phyloP scores from a whole-genome alignment of 176 grass and related monocot species.

The Alopecurus myosuroides region DNA sequence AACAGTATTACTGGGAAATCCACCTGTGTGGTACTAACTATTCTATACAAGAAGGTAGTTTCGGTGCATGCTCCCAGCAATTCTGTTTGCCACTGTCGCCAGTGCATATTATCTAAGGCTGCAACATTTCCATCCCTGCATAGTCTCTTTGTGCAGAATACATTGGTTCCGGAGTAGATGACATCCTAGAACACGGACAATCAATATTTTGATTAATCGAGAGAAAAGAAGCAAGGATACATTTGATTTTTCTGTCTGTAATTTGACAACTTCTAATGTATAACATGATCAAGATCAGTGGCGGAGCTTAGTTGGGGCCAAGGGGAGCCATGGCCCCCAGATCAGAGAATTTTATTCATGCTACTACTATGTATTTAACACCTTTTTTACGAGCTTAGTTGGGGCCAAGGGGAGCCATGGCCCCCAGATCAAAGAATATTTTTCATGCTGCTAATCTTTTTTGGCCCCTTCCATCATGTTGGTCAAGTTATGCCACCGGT shows the following conservation, averaged over 20 bases:
- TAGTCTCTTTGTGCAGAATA: background rate
- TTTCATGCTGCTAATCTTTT: too few species aligned
- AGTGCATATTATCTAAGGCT: background rate
- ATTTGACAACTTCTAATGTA: background rate
- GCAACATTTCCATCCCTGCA: background rate
- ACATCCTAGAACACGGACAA: background rate
- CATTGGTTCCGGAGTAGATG: background rate
- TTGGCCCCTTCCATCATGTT: too few species aligned
- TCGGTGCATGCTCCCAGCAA: background rate
- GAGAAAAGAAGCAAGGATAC: background rate
- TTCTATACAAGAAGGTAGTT: constrained; percentile 3
- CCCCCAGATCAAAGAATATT: too few species aligned
- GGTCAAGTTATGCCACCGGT: too few species aligned
- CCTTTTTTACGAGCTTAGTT: too few species aligned
- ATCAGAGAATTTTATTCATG: too few species aligned
- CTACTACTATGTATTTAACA: too few species aligned
- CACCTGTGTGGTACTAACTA: background rate
- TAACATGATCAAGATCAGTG: background rate
- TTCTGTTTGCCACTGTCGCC: background rate
- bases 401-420: too few species aligned
- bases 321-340: too few species aligned
- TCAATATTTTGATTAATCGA: background rate
- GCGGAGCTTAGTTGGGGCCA: too few species aligned
- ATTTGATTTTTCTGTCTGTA: background rate
- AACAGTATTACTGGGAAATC: background rate